Percentiles rank a stretch among this genome's conserved stretches.
Conservation (phyloP, 2,329 filamentous ascomycete species). For the Neopestalotiopsis rosae region DNA sequence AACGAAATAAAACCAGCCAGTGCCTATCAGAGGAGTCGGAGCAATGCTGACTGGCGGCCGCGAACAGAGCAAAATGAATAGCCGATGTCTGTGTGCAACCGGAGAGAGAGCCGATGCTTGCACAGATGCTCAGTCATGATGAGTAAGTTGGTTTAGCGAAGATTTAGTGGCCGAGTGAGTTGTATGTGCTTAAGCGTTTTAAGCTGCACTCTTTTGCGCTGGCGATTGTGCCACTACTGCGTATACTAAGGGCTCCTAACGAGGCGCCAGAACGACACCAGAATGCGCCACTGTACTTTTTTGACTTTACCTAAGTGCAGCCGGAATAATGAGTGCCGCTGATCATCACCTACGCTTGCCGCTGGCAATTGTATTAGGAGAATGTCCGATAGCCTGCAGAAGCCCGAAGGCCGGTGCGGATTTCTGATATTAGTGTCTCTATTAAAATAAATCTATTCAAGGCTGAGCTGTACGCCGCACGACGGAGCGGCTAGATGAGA, state of each 20-base stretch:
- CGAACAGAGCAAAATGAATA: not conserved
- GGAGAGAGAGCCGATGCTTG: conserved; percentile 2
- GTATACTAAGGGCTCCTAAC: not conserved
- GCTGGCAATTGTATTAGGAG: conserved; percentile 8
- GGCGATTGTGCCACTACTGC: not conserved
- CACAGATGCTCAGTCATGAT: not conserved
- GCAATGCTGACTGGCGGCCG: not conserved
- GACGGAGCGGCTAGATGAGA: not conserved
- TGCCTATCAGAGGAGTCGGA: not conserved
- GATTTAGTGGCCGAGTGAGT: not conserved
- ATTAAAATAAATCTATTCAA: not conserved
- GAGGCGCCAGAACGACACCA: conserved; percentile 16
- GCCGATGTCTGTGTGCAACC: not conserved
- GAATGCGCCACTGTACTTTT: conserved; percentile 10
- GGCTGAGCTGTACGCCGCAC: no score
- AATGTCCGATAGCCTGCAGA: not conserved
- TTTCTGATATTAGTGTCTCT: not conserved
- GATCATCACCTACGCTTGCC: not conserved
- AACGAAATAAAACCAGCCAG: not conserved
- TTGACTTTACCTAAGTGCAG: not conserved
- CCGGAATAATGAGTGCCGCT: conserved; percentile 3
- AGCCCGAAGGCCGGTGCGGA: not conserved
- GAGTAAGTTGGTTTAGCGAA: not conserved
- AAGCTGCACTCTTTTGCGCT: not conserved
- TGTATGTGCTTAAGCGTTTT: not conserved